Conservation (phyloP, 805 yeast genomes). For the Candida oleophila region DNA sequence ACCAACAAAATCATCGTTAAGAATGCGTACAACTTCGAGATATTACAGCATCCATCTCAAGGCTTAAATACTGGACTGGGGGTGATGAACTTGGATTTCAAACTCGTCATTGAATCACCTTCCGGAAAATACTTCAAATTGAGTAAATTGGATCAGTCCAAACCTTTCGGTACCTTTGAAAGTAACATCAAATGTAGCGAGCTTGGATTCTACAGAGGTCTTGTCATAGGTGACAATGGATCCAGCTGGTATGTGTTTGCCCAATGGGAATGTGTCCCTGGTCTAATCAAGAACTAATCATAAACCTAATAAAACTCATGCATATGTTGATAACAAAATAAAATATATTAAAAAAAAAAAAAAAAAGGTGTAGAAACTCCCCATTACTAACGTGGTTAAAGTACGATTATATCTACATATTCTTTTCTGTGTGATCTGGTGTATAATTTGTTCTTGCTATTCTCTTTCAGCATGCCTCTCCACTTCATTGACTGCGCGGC, state of each 20-base stretch:
- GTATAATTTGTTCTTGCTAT: too few species aligned
- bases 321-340: not conserved
- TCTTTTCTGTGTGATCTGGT: too few species aligned
- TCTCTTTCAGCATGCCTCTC: too few species aligned
- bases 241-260: slow-evolving; percentile 86
- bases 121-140: slow-evolving; percentile 73
- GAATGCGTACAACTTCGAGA: slow-evolving; percentile 62
- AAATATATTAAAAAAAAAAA: too few species aligned
- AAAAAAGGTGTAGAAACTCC: too few species aligned
- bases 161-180: slow-evolving; percentile 57
- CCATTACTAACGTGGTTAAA: too few species aligned
- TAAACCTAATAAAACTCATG: not conserved
- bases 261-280: slow-evolving; percentile 72
- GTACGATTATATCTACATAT: too few species aligned
- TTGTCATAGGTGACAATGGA: slow-evolving; percentile 75
- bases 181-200: slow-evolving; percentile 63
- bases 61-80: slow-evolving; percentile 41
- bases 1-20: slow-evolving; percentile 55
- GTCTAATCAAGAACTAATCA: slow-evolving; percentile 6
- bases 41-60: slow-evolving; percentile 60
- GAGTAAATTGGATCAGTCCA: slow-evolving; percentile 44
- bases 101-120: slow-evolving; percentile 79
- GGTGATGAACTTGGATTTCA: slow-evolving; percentile 42
- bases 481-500: too few species aligned
- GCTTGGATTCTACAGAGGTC: slow-evolving; percentile 78